Base-by-base conservation (phyloP, 768 basidiomycete genomes). In the Hericium coralloides region DNA sequence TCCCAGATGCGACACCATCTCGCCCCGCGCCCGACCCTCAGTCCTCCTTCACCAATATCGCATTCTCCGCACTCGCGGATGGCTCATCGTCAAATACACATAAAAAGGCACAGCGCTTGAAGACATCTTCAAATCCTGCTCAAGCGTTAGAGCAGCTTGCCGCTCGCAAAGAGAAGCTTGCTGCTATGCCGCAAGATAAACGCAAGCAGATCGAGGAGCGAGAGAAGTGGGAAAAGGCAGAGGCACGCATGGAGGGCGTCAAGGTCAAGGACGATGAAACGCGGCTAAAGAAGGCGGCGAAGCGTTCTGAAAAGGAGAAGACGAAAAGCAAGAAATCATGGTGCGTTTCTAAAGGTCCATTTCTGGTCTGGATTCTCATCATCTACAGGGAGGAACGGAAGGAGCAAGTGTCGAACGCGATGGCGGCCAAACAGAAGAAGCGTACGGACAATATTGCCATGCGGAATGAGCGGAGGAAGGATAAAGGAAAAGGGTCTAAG, bases 221-320 rank as follows among this genome's bases (percentile, higher is more conserved):
- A 55, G 88, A 94, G 58, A 83, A 86, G 65, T 98, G 94, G 92
- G 82, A 83, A 51, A 95, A 95, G 72, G 93, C 95, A 0, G 83
- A 86, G 66, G 84, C 91, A 31, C 79, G 92, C 51, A 74, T 97
- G 58, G 91, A 90, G 55, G 97, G 97, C 2, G 85, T 86, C 50
- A 99, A 98, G 71, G 85, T 99, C 31, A 81, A 81, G 51, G 97
- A 98, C 64, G 90, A 95, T 63, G 92, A 92, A 67, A 68, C 63
- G 1, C 74, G 86, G 48, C 69, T 99, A 65, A 98, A 95, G 76
- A 98, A 97, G 74, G 93, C 93, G 43, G 84, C 82, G 8, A 98
- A 97, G 76, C 76, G 90, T 68, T 86, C 90, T 61, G 95, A 97
- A 71, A 95, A 95, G 70, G 84, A 84, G 63, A 98, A 98, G 68